These are phyloP conservation scores for Raffaelea arxii DNA, from an alignment of 2,329 filamentous ascomycete genomes.

Conservation along the genomic window DNA sequence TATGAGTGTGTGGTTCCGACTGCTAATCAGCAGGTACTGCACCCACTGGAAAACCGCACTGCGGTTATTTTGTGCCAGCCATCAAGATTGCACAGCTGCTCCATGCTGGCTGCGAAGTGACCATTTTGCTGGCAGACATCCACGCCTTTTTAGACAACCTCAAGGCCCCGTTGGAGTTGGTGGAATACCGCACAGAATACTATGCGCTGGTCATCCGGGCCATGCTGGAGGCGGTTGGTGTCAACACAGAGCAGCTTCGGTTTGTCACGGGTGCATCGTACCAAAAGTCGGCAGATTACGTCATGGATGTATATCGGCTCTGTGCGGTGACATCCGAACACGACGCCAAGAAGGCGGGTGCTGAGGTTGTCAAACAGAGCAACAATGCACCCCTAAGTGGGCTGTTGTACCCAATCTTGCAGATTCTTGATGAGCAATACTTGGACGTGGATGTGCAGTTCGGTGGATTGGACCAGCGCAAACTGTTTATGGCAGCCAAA, in stretches of 20 bases:
- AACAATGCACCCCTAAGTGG: conserved; percentile 65
- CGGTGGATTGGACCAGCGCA: conserved; percentile 74
- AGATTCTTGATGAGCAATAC: conserved; percentile 85
- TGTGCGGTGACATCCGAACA: conserved; percentile 62
- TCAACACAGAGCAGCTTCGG: conserved; percentile 66
- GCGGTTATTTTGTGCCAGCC: conserved; percentile 79
- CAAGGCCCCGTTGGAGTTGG: conserved; percentile 81
- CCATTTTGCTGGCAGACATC: conserved; percentile 65
- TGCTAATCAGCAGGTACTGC: conserved; percentile 48
- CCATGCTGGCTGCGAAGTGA: conserved; percentile 72
- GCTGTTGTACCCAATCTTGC: conserved; percentile 76
- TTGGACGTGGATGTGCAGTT: conserved; percentile 83
- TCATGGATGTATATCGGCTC: conserved; percentile 81
- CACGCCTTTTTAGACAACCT: conserved; percentile 72
- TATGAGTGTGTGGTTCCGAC: too few species aligned
- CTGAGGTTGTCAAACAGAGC: conserved; percentile 90
- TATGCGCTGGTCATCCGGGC: conserved; percentile 69
- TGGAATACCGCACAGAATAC: conserved; percentile 73
- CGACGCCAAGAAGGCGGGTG: conserved; percentile 81
- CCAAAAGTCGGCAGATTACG: conserved; percentile 64
- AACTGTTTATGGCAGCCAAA: conserved; percentile 77
- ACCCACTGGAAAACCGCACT: conserved; percentile 80
- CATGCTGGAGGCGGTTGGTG: conserved; percentile 66
- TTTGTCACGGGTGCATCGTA: conserved; percentile 82
- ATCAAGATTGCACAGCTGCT: conserved; percentile 88